Base-by-base conservation (phyloP, 768 basidiomycete genomes). In the Sarcodon sp. region DNA sequence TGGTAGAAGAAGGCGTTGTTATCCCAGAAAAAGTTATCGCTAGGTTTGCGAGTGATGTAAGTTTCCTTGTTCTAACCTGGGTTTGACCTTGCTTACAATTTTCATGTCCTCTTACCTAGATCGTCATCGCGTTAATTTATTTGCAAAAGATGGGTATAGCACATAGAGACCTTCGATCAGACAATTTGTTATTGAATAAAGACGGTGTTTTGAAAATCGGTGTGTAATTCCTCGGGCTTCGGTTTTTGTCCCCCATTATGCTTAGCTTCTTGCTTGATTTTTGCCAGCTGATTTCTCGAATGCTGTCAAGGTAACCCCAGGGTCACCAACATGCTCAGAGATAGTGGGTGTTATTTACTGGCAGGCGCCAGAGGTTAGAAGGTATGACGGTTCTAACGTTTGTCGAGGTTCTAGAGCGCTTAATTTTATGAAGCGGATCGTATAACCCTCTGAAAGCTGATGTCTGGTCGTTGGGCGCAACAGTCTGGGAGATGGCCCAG, bases 351-450 rank as follows among this genome's bases (percentile, higher is more conserved):
- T 89, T 15, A 60, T 78, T 15, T 88, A 80, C 65, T 90, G 87
- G 87, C 87, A 88, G 73, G 83, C 86, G 18, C 87, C 87, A 27
- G 86, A 88, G 65, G 71, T 87, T 53, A 74, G 85, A 65, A 68
- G 60, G 84, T 86, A 59, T 57, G 82, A 62, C 4, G 4, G 33
- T 13, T 6, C 16, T 15, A n/a, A 27, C 34, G 9, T 15, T 6
- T 33, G 8, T 41, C 33, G 33, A 33, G 41, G 9, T 7, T 7
- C 5, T 3, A 7, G 11, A 47, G 45, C 21, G 13, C 49, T 35
- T 49, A 18, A 33, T 35, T n/a, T 43, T 38, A 7, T 39, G 12
- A 45, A 83, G 81, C 45, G 79, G 81, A 9, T 67, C 79, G 0
- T 88, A 89, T 55, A 70, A 89, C 55, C 75, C 79, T 1, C 70